Evolutionary conservation across 2,329 filamentous ascomycete species (phyloP).

Genomic region (Alternaria postmessia): DNA sequence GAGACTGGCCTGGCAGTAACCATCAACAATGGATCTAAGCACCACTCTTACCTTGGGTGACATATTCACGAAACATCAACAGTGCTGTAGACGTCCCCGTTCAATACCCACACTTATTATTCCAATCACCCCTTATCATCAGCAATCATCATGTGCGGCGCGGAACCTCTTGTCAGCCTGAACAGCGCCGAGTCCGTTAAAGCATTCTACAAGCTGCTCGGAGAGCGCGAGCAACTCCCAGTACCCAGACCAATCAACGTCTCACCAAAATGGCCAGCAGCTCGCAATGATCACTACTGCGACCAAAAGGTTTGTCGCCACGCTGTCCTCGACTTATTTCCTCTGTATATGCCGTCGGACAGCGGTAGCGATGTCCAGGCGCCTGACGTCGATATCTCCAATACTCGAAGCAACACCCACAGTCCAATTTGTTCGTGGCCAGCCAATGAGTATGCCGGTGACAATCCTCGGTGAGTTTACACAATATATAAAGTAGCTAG

Average conservation of each 20-base stretch:
- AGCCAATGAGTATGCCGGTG: neutral
- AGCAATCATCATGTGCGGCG: neutral
- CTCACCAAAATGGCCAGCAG: slow-evolving; percentile 1
- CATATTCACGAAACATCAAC: neutral
- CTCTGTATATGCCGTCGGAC: neutral
- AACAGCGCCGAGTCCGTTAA: neutral
- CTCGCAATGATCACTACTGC: slow-evolving; percentile 6
- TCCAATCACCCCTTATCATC: neutral
- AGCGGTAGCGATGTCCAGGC: neutral
- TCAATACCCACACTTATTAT: neutral
- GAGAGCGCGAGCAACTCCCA: neutral
- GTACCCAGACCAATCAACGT: too few relatives aligned
- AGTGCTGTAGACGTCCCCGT: neutral
- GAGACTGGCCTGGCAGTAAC: neutral
- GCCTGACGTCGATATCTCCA: neutral
- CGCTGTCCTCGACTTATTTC: neutral
- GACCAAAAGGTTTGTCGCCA: neutral
- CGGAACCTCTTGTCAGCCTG: neutral
- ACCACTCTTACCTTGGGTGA: neutral
- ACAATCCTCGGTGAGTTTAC: neutral
- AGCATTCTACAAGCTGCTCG: neutral
- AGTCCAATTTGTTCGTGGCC: neutral
- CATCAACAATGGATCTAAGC: neutral
- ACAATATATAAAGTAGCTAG: neutral
- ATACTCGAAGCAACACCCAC: neutral